These are phyloP conservation scores for Penicillium ochrochloron DNA, from an alignment of 495 filamentous ascomycete species.

Conservation along the genomic window DNA sequence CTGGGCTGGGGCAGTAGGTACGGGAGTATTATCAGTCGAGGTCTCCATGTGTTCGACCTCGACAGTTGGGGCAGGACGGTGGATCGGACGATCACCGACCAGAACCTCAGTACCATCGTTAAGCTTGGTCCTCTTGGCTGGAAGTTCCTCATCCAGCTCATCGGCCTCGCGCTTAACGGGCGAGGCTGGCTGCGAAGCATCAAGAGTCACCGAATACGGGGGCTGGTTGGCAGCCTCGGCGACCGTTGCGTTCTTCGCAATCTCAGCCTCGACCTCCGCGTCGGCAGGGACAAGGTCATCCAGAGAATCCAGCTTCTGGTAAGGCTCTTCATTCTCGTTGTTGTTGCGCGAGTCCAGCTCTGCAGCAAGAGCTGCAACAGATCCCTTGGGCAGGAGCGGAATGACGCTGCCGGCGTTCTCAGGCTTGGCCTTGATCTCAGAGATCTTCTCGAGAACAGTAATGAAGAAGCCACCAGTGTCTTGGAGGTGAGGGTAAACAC, in stretches of 20 bases:
- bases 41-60: conserved; percentile 47
- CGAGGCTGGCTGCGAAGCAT: conserved; percentile 27
- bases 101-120: conserved; percentile 51
- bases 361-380: conserved; percentile 58
- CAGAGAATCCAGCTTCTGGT: conserved; percentile 56
- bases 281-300: conserved; percentile 51
- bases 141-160: conserved; percentile 46
- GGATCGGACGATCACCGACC: conserved; percentile 55
- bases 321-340: conserved; percentile 42
- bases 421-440: conserved; percentile 83
- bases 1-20: conserved; percentile 28
- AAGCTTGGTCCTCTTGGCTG: conserved; percentile 52
- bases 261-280: conserved; percentile 38
- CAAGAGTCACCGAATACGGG: conserved; percentile 44
- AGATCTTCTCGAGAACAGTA: conserved; percentile 85
- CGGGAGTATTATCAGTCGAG: conserved; percentile 39
- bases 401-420: conserved; percentile 68
- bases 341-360: conserved; percentile 57
- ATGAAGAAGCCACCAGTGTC: conserved; percentile 99
- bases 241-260: conserved; percentile 50
- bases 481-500: conserved; percentile 92
- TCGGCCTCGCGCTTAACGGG: conserved; percentile 47
- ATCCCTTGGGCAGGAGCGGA: conserved; percentile 38
- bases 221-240: conserved; percentile 47
- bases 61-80: conserved; percentile 48